Percentiles rank a stretch among this genome's conserved stretches.
Conservation (phyloP, 345 rosid genomes). For the Sisymbrium altissimum region DNA sequence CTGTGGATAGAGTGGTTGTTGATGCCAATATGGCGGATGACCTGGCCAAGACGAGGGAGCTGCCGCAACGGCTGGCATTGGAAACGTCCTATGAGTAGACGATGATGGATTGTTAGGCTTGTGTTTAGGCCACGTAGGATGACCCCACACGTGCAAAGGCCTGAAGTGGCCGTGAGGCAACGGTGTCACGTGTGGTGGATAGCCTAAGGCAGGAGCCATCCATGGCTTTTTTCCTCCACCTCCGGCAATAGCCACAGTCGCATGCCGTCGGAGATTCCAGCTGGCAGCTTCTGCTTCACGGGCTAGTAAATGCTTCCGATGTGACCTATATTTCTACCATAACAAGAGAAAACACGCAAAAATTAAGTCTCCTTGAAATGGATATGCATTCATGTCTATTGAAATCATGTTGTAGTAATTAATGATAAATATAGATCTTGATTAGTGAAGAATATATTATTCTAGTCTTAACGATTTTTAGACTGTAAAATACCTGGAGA, state of each 20-base stretch:
- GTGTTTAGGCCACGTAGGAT: constrained; percentile 88
- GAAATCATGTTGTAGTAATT: not conserved
- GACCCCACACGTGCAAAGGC: constrained; percentile 95
- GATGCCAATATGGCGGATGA: constrained; percentile 61
- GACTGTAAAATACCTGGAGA: constrained; percentile 59
- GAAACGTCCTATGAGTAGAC: constrained; percentile 36
- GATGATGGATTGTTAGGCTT: constrained; percentile 35
- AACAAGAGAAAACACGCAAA: not conserved
- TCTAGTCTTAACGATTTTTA: too few species aligned
- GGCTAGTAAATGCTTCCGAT: constrained; percentile 74
- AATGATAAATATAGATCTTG: not conserved
- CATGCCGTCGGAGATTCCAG: constrained; percentile 71
- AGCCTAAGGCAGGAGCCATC: constrained; percentile 71
- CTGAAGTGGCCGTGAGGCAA: constrained; percentile 50
- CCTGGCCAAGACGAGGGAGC: constrained; percentile 44
- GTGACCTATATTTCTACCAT: constrained; percentile 82
- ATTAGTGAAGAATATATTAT: not conserved
- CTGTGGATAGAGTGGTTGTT: constrained; percentile 35
- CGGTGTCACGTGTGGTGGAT: constrained; percentile 52
- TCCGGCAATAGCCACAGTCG: constrained; percentile 41
- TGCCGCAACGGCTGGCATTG: constrained; percentile 36
- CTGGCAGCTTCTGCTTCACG: constrained; percentile 83
- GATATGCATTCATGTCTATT: not conserved
- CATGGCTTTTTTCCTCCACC: constrained; percentile 48
- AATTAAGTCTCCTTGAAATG: not conserved